Conservation (phyloP, 1,284 basidiomycete genomes). For the Singerocomus rubriflavus region DNA sequence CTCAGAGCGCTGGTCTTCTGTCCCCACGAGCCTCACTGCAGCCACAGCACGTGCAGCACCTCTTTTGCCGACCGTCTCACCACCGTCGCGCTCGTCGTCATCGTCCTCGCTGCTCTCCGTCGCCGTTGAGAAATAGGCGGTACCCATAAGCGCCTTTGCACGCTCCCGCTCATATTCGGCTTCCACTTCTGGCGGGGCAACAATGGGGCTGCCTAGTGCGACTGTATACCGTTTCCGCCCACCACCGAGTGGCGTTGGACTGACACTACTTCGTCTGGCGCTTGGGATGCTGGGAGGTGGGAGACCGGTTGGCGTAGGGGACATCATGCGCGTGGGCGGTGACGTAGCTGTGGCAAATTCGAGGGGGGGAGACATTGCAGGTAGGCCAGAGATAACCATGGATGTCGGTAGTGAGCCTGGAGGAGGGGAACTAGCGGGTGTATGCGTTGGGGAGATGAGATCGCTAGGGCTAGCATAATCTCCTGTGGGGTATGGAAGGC, state of each 20-base stretch:
- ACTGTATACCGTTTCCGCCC: constrained; percentile 74
- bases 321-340: constrained; percentile 23
- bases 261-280: constrained; percentile 48
- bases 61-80: constrained; percentile 63
- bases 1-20: constrained; percentile 7
- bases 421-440: constrained; percentile 59
- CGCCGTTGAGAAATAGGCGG: constrained; percentile 44
- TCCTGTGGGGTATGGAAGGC: constrained; percentile 75
- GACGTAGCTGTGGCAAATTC: constrained; percentile 22
- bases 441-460: constrained; percentile 42
- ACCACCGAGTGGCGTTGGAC: constrained; percentile 55
- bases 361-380: constrained; percentile 25
- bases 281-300: constrained; percentile 34
- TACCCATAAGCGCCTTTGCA: constrained; percentile 31
- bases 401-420: constrained; percentile 25
- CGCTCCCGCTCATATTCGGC: constrained; percentile 31
- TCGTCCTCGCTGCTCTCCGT: constrained; percentile 36
- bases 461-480: constrained; percentile 66
- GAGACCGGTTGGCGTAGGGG: constrained; percentile 30
- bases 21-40: constrained; percentile 33
- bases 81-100: constrained; percentile 38
- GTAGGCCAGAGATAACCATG: constrained; percentile 30
- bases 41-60: constrained; percentile 27
- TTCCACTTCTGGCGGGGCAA: constrained; percentile 42
- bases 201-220: constrained; percentile 68